Evolutionary conservation across 208 protist genomes (phyloP).

Genomic region (Acanthamoeba quina): DNA sequence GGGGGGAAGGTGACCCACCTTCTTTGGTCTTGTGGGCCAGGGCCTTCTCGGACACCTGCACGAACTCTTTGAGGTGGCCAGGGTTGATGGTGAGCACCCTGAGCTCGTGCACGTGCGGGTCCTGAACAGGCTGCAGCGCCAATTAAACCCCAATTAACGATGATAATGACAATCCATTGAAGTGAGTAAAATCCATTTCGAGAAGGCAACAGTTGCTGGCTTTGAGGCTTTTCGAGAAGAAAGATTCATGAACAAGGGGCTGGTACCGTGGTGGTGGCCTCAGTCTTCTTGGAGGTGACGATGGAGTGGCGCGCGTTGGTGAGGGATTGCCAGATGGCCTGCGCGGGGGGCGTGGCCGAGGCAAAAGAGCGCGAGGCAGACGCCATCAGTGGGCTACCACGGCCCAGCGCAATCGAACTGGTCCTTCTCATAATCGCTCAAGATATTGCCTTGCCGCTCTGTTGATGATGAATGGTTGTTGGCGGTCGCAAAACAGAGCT

Average conservation of each 20-base stretch:
- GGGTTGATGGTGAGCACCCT: constrained; percentile 19
- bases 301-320: constrained; percentile 8
- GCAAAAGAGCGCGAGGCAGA: background rate
- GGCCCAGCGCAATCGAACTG: background rate
- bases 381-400: background rate
- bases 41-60: constrained; percentile 50
- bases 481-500: too few species aligned
- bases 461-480: too few species aligned
- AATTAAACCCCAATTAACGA: background rate
- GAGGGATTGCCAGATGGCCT: background rate
- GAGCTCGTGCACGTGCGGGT: constrained; percentile 53
- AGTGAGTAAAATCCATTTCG: background rate
- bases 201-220: too few species aligned
- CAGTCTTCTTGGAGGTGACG: background rate
- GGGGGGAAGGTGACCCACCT: background rate
- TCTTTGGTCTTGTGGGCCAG: constrained; percentile 21
- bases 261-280: background rate
- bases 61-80: constrained; percentile 46
- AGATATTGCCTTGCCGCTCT: too few species aligned
- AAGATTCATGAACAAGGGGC: too few species aligned
- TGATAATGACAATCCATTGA: background rate
- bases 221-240: too few species aligned
- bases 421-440: too few species aligned
- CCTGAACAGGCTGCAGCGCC: background rate
- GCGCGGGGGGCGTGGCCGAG: background rate